These are phyloP conservation scores for Quercus lobata DNA, from an alignment of 331 rosid species.

Conservation along the genomic window DNA sequence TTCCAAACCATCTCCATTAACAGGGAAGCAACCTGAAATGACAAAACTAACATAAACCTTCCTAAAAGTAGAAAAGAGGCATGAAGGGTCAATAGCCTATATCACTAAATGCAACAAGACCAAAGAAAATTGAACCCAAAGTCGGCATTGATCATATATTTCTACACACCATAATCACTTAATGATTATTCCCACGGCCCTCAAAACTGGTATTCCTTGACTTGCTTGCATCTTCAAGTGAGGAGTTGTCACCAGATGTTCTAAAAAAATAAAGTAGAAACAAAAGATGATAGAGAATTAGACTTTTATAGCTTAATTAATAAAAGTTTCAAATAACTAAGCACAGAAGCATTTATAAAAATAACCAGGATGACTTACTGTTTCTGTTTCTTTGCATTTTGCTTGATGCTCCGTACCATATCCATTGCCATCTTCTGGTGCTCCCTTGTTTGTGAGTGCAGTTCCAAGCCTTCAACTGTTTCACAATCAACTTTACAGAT, in stretches of 20 bases:
- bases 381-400: conserved; percentile 80
- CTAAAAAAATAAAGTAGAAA: conserved; percentile 27
- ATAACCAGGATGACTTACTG: conserved; percentile 39
- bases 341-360: conserved; percentile 5
- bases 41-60: conserved; percentile 54
- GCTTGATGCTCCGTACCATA: conserved; percentile 85
- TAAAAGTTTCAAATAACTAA: neutral
- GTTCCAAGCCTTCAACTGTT: conserved; percentile 92
- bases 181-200: conserved; percentile 62
- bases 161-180: conserved; percentile 34
- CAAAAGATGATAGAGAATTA: neutral
- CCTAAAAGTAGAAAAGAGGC: conserved; percentile 22
- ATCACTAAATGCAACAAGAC: conserved; percentile 50
- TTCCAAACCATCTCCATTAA: conserved; percentile 63
- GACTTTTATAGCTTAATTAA: conserved; percentile 5
- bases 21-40: conserved; percentile 87
- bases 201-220: conserved; percentile 43
- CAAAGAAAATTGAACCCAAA: conserved; percentile 36
- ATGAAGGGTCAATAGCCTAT: conserved; percentile 41
- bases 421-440: conserved; percentile 96
- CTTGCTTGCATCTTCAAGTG: conserved; percentile 62
- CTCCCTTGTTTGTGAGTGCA: conserved; percentile 94
- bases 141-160: conserved; percentile 23
- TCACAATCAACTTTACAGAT: conserved; percentile 96
- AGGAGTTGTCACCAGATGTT: conserved; percentile 54